Base-by-base conservation (phyloP, 2,329 filamentous ascomycete genomes). In the Alternaria ventricosa region DNA sequence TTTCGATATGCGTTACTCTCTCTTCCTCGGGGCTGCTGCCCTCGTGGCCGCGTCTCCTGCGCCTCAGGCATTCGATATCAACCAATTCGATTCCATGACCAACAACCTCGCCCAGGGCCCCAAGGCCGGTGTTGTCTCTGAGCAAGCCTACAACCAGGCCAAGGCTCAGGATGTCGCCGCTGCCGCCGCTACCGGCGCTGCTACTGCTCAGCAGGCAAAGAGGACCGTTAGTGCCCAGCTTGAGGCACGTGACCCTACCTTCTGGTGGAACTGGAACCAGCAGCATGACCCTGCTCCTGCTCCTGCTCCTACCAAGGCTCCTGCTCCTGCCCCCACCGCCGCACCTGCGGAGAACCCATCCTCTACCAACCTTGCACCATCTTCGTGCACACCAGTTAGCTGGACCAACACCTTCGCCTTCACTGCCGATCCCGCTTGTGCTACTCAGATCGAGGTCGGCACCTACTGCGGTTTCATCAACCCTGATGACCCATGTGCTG, bases 401-500 rank as follows among this genome's bases (percentile, higher is more conserved):
- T 72, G 71, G 71, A 58, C 51, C 50, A 73, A 73, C 67, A 73
- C 70, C 11, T 72, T 28, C 23, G 66, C 68, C 30, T 73, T 72
- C 67, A 73, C 71, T 22, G 28, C 64, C 13, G 62, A 61, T 33
- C 59, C 70, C 2, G 71, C 70, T n/a, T 73, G 71, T 54, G 59
- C 71, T 43, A 72, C 69, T 10, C 59, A 59, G 5, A 66, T 72
- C 27, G 70, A 72, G 63, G 66, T 72, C 23, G 71, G 70, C 30
- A 72, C 70, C 23, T 73, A 70, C 70, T 72, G 70, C 53, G 70
- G 70, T 46, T 73, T 72, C 67, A 72, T 71, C 67, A 73, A 73
- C 64, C 71, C 71, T 47, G 61, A 64, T 3, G 72, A 73, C 62
- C 69, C 70, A 23, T 75, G 73, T 62, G 68, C 70, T 63, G 63